Base-by-base conservation (phyloP, 345 rosid genomes). In the Aquilaria yunnanensis region DNA sequence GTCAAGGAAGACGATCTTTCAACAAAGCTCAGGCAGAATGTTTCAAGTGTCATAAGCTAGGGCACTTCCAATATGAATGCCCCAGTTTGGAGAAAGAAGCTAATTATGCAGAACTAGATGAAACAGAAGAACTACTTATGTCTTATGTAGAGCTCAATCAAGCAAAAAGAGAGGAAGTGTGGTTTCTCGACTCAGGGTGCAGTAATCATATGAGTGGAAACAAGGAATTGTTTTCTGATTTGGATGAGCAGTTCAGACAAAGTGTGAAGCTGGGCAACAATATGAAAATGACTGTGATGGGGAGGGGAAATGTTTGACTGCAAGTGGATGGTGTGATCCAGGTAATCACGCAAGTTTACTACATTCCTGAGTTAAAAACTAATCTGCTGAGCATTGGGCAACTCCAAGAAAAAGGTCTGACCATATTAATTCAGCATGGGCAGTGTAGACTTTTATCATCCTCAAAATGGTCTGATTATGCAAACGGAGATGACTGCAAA, bases 21-120 rank as follows among this genome's bases (percentile, higher is more conserved):
- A 47, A 60, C 51, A 45, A 10, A 47, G 32, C 4, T 11, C 7
- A 0, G 23, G 13, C 41, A 1, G 63, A 60, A 10, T 60, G 63
- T 14, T 60, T 0, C 51, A 60, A 46, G 8, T 60, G 63, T 34
- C 63, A 46, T 16, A 43, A 60, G 32, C 52, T 60, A 14, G 63
- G 51, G 41, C 49, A 46, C n/a, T 60, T 3, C n/a, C 63, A 60
- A 10, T 2, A 1, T 9, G 47, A 59, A n/a, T 59, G 62, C 46
- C 62, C 62, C 2, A 16, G 16, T 2, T 3, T 2, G 3, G 48
- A 34, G 47, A 59, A 59, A 12, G 30, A 11, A 59, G 6, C 62
- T 9, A 59, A 59, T 46, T 59, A 59, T 6, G 48, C 32, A 9
- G 62, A 33, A 46, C 6, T 59, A 7, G 16, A 59, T 33, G 48